Base-by-base conservation (phyloP, 192 early-diverging fungal genomes). In the Entomortierella chlamydospora region DNA sequence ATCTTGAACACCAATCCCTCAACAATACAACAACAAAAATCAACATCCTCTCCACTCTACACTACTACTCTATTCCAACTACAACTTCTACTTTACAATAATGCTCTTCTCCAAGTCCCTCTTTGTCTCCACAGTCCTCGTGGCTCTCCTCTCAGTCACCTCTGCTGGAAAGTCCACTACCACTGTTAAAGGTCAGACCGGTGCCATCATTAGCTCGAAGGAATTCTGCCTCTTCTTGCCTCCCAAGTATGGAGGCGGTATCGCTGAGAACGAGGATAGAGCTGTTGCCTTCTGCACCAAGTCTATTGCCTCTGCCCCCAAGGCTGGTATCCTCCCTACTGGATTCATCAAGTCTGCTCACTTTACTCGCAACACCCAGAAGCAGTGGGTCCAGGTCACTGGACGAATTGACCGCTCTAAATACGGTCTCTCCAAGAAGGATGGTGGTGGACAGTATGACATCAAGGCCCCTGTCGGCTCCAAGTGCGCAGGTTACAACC, bases 361-460 rank as follows among this genome's bases (percentile, higher is more conserved):
- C 30, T 83, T 72, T 50, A 51, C 37, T 31, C 66, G 22, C 61
- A 64, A 59, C 68, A 52, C 56, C 23, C 31, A 39, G n/a, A 37
- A 42, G 3, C 49, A 28, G 2, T 88, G 83, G 58, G 84, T 87
- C n/a, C 87, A 88, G 73, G 49, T 86, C 33, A 88, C 87, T 45
- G 87, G 87, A 15, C 71, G 70, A 34, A 87, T 88, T 20, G 74
- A 88, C 53, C 25, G 63, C 26, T 45, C 59, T 4, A 82, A 78
- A 41, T 84, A 67, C 12, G 80, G 73, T 26, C 53, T 86, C n/a
- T 62, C 61, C 41, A 31, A 52, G 20, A 73, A 56, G 31, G 87
- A 88, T 51, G 82, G 80, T 9, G 87, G 87, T 42, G 87, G 87
- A 41, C 85, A 88, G 61, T 83, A 79, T 45, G 87, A 88, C 71